Conservation (phyloP, 371 early-diverging fungal genomes). For the Mycotypha africana region DNA sequence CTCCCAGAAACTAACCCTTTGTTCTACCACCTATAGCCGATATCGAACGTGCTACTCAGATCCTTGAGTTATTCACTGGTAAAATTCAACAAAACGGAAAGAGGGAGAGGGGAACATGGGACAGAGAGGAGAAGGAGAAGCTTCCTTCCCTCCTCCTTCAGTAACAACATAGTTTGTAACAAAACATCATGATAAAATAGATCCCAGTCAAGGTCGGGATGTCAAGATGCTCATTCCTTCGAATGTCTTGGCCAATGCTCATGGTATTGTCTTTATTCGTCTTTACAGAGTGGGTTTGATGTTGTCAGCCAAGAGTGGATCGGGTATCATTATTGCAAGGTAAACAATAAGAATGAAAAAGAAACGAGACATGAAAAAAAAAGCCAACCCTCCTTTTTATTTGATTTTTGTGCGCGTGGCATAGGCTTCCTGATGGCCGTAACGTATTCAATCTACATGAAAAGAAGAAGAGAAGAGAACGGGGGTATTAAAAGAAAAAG, state of each 20-base stretch:
- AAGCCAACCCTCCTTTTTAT: not conserved
- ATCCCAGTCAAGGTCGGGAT: constrained; percentile 19
- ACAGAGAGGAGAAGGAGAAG: not conserved
- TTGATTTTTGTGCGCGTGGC: not conserved
- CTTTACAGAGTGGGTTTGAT: constrained; percentile 24
- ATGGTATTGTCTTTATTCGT: constrained; percentile 35
- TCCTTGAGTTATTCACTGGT: constrained; percentile 33
- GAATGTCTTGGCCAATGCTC: constrained; percentile 26
- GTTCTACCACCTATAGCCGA: too few species aligned
- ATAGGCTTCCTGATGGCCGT: constrained; percentile 36
- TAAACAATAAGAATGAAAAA: too few species aligned
- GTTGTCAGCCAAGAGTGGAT: constrained; percentile 30
- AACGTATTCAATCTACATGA: not conserved
- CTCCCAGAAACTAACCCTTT: not conserved
- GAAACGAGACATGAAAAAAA: not conserved
- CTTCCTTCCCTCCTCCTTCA: not conserved
- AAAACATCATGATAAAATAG: too few species aligned
- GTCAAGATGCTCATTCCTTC: constrained; percentile 26
- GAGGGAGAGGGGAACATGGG: too few species aligned
- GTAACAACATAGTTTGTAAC: not conserved
- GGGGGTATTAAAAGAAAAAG: not conserved
- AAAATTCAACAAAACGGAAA: too few species aligned
- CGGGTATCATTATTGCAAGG: constrained; percentile 40
- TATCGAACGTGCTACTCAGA: constrained; percentile 25
- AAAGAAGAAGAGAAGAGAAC: not conserved